Evolutionary conservation across 768 basidiomycete genomes (phyloP).

Genomic region (Leccinum imitatum): DNA sequence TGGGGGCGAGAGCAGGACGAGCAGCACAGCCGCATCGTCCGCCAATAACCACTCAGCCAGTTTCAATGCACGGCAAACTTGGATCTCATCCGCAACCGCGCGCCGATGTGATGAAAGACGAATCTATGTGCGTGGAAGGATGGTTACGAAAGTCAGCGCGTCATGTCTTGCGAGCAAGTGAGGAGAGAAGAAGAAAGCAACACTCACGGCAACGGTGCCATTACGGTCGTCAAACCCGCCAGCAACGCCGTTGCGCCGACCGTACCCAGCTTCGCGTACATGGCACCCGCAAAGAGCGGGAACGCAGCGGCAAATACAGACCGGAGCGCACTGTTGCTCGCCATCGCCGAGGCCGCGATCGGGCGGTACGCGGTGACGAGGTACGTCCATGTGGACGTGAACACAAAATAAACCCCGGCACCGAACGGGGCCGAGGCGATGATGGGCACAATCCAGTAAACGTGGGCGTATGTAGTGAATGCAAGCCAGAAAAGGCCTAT

Average conservation of each 20-base stretch:
- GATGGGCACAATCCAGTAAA: slow-evolving; percentile 50
- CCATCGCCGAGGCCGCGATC: slow-evolving; percentile 59
- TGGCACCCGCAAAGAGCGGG: slow-evolving; percentile 50
- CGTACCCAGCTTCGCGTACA: slow-evolving; percentile 57
- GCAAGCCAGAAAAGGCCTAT: slow-evolving; percentile 53
- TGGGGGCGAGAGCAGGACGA: background rate
- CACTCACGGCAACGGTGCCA: slow-evolving; percentile 62
- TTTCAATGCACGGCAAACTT: slow-evolving; percentile 37
- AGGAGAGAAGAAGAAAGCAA: background rate
- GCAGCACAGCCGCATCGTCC: background rate
- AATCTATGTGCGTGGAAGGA: slow-evolving; percentile 34
- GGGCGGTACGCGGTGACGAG: slow-evolving; percentile 52
- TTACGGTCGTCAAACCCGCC: slow-evolving; percentile 58
- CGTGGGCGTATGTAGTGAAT: slow-evolving; percentile 47
- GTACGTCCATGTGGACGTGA: slow-evolving; percentile 66
- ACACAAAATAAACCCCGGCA: slow-evolving; percentile 60
- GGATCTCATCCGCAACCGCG: slow-evolving; percentile 42
- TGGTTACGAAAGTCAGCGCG: background rate
- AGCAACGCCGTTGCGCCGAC: slow-evolving; percentile 74
- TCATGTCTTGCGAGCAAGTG: background rate
- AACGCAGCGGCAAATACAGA: slow-evolving; percentile 49
- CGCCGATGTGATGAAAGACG: slow-evolving; percentile 48
- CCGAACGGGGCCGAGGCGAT: slow-evolving; percentile 48
- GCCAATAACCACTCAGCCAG: background rate
- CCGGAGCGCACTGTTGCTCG: slow-evolving; percentile 59